Evolutionary conservation across 257 asterid species (phyloP).

Genomic region (Galeopsis tetrahit): DNA sequence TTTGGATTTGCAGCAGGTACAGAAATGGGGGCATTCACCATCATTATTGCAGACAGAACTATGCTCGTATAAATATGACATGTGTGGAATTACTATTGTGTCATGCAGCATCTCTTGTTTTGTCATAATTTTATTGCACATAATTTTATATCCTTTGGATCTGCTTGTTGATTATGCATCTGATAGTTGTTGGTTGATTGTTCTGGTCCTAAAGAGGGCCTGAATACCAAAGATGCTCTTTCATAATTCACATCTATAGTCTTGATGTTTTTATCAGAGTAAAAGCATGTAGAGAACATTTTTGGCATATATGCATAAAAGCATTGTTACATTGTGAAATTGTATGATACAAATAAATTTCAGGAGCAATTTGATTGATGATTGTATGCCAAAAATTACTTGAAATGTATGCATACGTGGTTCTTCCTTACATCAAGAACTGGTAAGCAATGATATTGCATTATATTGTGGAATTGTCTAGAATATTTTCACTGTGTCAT

Average conservation of each 20-base stretch:
- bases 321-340: not conserved
- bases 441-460: not conserved
- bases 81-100: slow-evolving; percentile 24
- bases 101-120: not conserved
- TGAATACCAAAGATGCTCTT: not conserved
- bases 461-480: slow-evolving; percentile 2
- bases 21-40: slow-evolving; percentile 13
- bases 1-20: slow-evolving; percentile 95
- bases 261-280: not conserved
- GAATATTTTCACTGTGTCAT: not conserved
- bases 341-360: slow-evolving; percentile 23
- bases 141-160: not conserved
- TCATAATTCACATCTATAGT: not conserved
- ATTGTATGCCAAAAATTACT: slow-evolving; percentile 2
- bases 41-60: slow-evolving; percentile 20
- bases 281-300: not conserved
- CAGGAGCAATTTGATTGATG: not conserved
- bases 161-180: not conserved
- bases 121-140: slow-evolving; percentile 7
- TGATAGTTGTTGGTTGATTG: not conserved
- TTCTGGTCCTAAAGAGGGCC: not conserved
- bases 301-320: not conserved
- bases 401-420: not conserved
- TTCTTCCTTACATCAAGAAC: not conserved
- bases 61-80: not conserved